A percentile compares a stretch with the other conserved stretches of the same genome.
Conservation (phyloP, 352 stramenopile genomes). For the Saprolegnia diclina region DNA sequence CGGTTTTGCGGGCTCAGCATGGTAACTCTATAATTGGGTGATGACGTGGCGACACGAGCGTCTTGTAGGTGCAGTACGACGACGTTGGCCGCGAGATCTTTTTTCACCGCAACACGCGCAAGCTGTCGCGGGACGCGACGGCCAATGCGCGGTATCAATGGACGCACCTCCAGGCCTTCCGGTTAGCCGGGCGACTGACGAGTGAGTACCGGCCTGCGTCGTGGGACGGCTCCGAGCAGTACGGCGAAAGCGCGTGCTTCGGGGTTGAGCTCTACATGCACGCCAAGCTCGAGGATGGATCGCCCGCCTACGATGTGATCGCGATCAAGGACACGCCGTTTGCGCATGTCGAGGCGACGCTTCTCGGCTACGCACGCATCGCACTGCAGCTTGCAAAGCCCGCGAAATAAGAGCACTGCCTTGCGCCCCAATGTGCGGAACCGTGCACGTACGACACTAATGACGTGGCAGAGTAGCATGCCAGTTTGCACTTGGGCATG, state of each 20-base stretch:
- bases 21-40: conserved; percentile 30
- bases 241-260: background rate
- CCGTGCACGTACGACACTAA: no score
- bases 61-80: conserved; percentile 43
- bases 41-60: background rate
- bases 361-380: background rate
- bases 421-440: no score
- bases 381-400: background rate
- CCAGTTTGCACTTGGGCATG: no score
- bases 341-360: background rate
- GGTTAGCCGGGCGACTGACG: background rate
- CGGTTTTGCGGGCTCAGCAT: conserved; percentile 79
- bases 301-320: background rate
- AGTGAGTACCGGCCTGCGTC: background rate
- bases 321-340: background rate
- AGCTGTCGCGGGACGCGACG: conserved; percentile 48
- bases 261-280: conserved; percentile 3
- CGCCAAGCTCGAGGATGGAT: background rate
- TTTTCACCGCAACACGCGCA: conserved; percentile 73
- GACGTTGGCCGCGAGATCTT: conserved; percentile 64
- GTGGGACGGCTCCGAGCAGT: background rate
- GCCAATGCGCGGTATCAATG: conserved; percentile 39
- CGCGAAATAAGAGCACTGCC: no score
- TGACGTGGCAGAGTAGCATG: no score
- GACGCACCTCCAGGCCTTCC: conserved; percentile 20